Percentiles rank a stretch among this genome's conserved stretches.
These are phyloP conservation scores for Aspergillus sp. DNA, from an alignment of 2,329 filamentous ascomycete genomes.

Conservation along the genomic window DNA sequence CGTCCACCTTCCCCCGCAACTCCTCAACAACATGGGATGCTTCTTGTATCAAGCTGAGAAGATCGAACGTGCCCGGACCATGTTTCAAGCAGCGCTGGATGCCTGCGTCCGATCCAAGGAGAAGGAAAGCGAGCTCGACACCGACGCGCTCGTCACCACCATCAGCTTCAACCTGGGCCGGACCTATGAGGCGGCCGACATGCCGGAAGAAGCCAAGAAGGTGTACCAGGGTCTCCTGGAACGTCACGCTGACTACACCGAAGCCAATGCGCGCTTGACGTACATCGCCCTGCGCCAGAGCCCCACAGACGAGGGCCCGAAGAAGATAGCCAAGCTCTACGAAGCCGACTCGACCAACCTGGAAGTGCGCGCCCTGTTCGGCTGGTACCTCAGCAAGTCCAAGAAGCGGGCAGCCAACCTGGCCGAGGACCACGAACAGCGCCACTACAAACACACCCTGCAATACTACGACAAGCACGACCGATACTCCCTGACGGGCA, in stretches of 20 bases:
- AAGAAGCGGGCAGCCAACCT: constrained; percentile 81
- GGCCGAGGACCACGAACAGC: constrained; percentile 84
- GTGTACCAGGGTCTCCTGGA: constrained; percentile 84
- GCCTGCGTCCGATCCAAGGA: constrained; percentile 82
- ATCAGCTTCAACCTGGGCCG: constrained; percentile 96
- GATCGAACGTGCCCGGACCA: constrained; percentile 73
- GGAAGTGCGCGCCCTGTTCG: constrained; percentile 89
- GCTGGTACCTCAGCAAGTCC: constrained; percentile 90
- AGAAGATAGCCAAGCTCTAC: constrained; percentile 81
- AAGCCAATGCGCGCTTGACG: constrained; percentile 83
- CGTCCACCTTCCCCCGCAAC: constrained; percentile 79
- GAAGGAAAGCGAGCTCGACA: constrained; percentile 74
- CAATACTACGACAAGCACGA: constrained; percentile 97
- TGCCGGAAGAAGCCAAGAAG: constrained; percentile 79
- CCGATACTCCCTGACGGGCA: constrained; percentile 90
- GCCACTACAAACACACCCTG: constrained; percentile 94
- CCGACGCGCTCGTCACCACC: constrained; percentile 87
- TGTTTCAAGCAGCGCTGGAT: constrained; percentile 89
- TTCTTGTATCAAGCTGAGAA: constrained; percentile 90
- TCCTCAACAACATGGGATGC: constrained; percentile 96
- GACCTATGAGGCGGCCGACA: constrained; percentile 83
- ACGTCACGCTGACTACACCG: constrained; percentile 87
- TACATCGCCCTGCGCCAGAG: constrained; percentile 84
- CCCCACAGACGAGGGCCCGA: constrained; percentile 82
- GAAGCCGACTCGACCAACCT: constrained; percentile 81